Evolutionary conservation across 352 stramenopile species (phyloP).

Genomic region (Pythium aphanidermatum): DNA sequence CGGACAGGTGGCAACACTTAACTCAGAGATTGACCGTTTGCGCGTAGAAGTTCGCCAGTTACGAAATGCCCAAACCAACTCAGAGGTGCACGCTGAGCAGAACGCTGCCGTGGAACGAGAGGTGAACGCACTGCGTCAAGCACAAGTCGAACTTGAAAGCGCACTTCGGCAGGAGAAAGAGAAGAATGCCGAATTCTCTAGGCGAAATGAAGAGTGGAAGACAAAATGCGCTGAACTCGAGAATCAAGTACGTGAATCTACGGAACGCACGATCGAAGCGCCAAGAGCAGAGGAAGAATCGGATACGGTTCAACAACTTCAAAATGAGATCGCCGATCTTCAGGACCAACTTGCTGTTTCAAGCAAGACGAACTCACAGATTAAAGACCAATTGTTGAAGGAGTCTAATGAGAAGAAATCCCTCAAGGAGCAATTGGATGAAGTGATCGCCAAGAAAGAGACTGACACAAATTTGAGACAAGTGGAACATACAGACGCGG

Average conservation of each 20-base stretch:
- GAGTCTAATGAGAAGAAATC: conserved; percentile 20
- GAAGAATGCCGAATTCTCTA: neutral
- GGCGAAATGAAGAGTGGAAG: conserved; percentile 1
- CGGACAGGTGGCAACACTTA: neutral
- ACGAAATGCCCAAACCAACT: too few species aligned
- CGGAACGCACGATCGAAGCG: conserved; percentile 1
- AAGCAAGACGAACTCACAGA: conserved; percentile 19
- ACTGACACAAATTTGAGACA: conserved; percentile 19
- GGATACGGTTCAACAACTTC: conserved; percentile 5
- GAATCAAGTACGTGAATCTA: neutral
- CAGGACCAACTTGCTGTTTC: conserved; percentile 18
- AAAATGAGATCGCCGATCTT: conserved; percentile 9
- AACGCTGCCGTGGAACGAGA: neutral
- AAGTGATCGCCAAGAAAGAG: neutral
- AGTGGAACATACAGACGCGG: conserved; percentile 21
- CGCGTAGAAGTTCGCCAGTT: too few species aligned
- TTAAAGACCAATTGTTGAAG: conserved; percentile 25
- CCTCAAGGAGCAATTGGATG: conserved; percentile 17
- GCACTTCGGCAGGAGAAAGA: neutral
- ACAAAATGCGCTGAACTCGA: neutral
- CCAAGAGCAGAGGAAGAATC: conserved; percentile 1
- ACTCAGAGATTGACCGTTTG: neutral
- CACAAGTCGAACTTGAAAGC: conserved; percentile 3
- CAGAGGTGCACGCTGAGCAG: neutral
- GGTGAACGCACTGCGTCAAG: conserved; percentile 1